These are phyloP conservation scores for Plantago elongata DNA, from an alignment of 257 asterid genomes.

Conservation along the genomic window DNA sequence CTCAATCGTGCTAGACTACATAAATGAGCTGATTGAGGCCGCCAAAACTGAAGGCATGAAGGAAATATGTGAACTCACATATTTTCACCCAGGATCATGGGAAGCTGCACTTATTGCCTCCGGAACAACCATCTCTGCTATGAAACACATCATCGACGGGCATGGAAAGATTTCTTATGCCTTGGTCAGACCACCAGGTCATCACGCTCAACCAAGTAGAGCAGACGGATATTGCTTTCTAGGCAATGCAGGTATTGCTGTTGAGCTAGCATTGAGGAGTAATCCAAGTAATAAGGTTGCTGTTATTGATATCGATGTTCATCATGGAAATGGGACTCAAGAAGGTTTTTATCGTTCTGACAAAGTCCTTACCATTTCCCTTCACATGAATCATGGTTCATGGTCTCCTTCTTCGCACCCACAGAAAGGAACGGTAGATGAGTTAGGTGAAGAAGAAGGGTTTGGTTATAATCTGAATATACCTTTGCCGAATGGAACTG, in stretches of 20 bases:
- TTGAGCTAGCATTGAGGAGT: conserved; percentile 44
- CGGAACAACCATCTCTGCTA: conserved; percentile 80
- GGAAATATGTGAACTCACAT: conserved; percentile 56
- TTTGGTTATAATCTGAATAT: conserved; percentile 76
- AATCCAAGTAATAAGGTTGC: conserved; percentile 49
- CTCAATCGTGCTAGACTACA: conserved; percentile 46
- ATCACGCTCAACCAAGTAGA: conserved; percentile 85
- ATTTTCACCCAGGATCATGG: conserved; percentile 87
- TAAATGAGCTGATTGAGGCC: conserved; percentile 73
- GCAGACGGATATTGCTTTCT: conserved; percentile 95
- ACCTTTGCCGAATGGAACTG: conserved; percentile 91
- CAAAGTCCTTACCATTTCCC: conserved; percentile 73
- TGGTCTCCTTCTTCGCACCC: conserved; percentile 92
- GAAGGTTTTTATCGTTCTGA: conserved; percentile 69
- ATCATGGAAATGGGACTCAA: conserved; percentile 91
- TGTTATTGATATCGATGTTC: conserved; percentile 84
- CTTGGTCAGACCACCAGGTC: conserved; percentile 92
- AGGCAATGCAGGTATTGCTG: conserved; percentile 81
- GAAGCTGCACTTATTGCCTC: conserved; percentile 86
- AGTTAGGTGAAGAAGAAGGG: conserved; percentile 80
- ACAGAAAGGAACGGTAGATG: conserved; percentile 66
- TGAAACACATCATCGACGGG: conserved; percentile 63
- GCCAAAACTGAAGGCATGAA: conserved; percentile 41
- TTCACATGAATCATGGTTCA: conserved; percentile 94
- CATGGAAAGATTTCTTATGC: conserved; percentile 55